A percentile compares a stretch with the other conserved stretches of the same genome.
These are phyloP conservation scores for Blastomyces percursus DNA, from an alignment of 2,329 filamentous ascomycete genomes.

Conservation along the genomic window DNA sequence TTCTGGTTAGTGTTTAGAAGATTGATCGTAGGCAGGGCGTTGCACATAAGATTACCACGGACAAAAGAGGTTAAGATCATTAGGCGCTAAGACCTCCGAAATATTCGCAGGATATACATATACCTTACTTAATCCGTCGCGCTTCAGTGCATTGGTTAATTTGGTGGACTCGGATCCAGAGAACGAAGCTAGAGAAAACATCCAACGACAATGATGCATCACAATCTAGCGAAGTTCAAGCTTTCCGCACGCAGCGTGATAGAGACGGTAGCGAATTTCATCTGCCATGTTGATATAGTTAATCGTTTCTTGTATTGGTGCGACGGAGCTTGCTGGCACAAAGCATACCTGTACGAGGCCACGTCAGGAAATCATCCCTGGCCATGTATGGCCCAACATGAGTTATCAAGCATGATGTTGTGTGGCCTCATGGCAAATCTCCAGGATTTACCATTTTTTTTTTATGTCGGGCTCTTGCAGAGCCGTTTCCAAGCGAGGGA, in stretches of 20 bases:
- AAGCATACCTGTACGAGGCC: background rate
- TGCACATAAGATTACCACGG: background rate
- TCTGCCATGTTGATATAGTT: background rate
- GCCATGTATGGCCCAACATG: background rate
- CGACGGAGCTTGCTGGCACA: background rate
- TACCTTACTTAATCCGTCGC: background rate
- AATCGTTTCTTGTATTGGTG: background rate
- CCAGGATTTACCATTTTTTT: background rate
- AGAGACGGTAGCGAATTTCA: background rate
- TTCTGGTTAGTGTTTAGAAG: background rate
- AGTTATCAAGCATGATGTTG: background rate
- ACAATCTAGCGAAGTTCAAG: background rate
- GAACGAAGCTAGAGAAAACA: background rate
- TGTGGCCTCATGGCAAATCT: background rate
- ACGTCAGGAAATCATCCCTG: background rate
- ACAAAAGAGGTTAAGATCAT: background rate
- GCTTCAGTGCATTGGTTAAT: background rate
- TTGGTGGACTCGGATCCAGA: background rate
- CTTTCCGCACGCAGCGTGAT: background rate
- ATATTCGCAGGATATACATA: background rate
- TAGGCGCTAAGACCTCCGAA: background rate
- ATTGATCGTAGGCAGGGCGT: background rate
- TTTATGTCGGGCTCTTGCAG: background rate
- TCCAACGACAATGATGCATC: background rate
- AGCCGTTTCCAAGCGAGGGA: background rate